Evolutionary conservation across 2,329 filamentous ascomycete genomes (phyloP), one percentile per base, ranked within the genome.

Genomic region (Eurotiales sp.): DNA sequence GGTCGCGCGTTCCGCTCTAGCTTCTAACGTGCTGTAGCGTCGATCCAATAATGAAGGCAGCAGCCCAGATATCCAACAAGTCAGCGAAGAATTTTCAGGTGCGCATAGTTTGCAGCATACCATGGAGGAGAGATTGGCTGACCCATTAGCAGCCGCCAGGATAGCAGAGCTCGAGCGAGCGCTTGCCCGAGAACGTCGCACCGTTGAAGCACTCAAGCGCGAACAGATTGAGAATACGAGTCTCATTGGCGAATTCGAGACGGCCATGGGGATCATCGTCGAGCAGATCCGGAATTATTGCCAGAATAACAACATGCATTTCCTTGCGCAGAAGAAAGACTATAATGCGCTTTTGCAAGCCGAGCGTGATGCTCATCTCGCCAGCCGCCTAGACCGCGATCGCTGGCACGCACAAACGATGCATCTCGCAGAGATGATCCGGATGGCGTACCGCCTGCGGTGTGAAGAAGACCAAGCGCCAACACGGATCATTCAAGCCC

Each of bases 271-370:
- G 34, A 69, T 66, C 6, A 74, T 77, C 62, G 73, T 76, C 15
- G 75, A 77, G 49, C 73, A 76, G 54, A 75, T 77, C 49, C 75
- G 75, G 52, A 73, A 72, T 58, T 77, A 77, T 57, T 75, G 72
- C 59, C 72, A 72, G 55, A 74, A 74, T 61, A 75, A 75, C 59
- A 76, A 77, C 53, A 68, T 71, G 62, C 67, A 75, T 43, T 75
- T 70, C 53, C 66, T 76, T 6, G 62, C 69, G 4, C 73, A 76
- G 55, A 73, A 73, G 55, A 68, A 66, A 37, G 73, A 75, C 56
- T 78, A 77, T 61, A 77, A 77, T 57, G 69, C 74, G 40, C 68
- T 78, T 4, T 66, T 78, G 12, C 75, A 77, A 54, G 71, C 71
- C 8, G 75, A 78, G 57, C 75, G 75, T 37, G 75, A 77, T 54